phyloP scores from a whole-genome alignment of 139 green algal genomes.

The Zygnema circumcarinatum region DNA sequence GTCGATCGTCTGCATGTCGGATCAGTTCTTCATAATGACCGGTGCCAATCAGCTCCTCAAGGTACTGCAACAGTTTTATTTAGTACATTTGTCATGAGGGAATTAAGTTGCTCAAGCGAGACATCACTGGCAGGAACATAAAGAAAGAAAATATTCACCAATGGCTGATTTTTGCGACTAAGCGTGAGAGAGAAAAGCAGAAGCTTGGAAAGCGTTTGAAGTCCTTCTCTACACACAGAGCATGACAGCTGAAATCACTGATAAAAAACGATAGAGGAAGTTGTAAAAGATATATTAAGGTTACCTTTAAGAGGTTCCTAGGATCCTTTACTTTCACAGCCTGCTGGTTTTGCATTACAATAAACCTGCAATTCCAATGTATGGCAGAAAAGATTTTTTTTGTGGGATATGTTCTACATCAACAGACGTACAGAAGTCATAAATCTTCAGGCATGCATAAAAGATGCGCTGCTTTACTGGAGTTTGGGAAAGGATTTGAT shows the following conservation, averaged over 20 bases:
- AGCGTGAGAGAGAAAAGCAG: no score
- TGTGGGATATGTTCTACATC: background rate
- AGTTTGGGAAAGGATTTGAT: no score
- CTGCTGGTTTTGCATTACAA: constrained; percentile 46
- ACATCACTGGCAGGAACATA: no score
- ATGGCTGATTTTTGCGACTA: no score
- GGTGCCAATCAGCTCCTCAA: constrained; percentile 36
- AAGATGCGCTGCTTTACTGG: no score
- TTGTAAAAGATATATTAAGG: background rate
- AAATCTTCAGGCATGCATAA: no score
- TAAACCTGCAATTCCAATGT: constrained; percentile 25
- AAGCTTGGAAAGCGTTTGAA: no score
- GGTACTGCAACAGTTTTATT: constrained; percentile 9
- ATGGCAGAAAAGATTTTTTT: background rate
- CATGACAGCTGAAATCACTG: no score
- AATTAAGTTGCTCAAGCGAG: no score
- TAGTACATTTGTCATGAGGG: background rate
- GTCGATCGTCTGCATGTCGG: background rate
- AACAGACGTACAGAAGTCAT: background rate
- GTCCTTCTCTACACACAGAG: no score
- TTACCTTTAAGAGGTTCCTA: constrained; percentile 25
- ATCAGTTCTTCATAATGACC: constrained; percentile 30
- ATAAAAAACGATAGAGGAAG: no score
- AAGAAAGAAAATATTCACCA: no score
- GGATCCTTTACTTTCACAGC: constrained; percentile 25